Base-by-base conservation (phyloP, 352 stramenopile genomes). In the Globisporangium barbulae region DNA sequence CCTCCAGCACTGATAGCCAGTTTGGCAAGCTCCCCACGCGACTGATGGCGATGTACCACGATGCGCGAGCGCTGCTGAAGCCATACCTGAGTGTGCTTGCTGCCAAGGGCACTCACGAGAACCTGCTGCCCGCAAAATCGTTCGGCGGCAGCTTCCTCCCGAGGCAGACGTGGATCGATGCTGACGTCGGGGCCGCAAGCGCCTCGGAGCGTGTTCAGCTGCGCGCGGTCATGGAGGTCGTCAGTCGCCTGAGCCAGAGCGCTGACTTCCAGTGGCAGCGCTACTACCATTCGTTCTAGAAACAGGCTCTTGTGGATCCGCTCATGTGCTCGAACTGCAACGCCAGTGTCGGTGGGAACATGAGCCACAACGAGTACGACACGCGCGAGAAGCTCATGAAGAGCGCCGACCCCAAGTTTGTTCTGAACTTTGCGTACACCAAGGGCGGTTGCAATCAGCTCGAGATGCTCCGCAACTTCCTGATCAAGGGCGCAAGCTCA, bases 261-360 rank as follows among this genome's bases (percentile, higher is more conserved):
- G 9, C 53, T n/a, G 33, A 30, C 31, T 22, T 59, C 39, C 21
- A 31, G 31, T 48, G 53, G 53, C 31, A 10, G 19, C 30, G 28
- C 19, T n/a, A 45, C 53, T 59, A 59, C 53, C 31, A 30, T 21
- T n/a, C 53, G 33, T 59, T 58, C 31, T 58, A 31, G 52, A 22
- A 58, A 28, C 31, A 41, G 15, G 31, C 31, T 19, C 31, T 58
- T 19, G 31, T 58, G 8, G 10, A 41, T 31, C 52, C 33, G 19
- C 31, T 58, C 17, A 19, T 5, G 31, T 58, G 31, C 33, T 45
- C 50, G 22, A 5, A 15, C 19, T 57, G 25, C 12, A 37, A 17
- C 17, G 22, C 21, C 12, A 42, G 28, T 8, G 31, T 28, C 19
- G 10, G n/a, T 17, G 15, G 52, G 28, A 58, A 58, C 5, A 17